phyloP scores from a whole-genome alignment of 345 rosid genomes.

The Boechera divaricarpa region DNA sequence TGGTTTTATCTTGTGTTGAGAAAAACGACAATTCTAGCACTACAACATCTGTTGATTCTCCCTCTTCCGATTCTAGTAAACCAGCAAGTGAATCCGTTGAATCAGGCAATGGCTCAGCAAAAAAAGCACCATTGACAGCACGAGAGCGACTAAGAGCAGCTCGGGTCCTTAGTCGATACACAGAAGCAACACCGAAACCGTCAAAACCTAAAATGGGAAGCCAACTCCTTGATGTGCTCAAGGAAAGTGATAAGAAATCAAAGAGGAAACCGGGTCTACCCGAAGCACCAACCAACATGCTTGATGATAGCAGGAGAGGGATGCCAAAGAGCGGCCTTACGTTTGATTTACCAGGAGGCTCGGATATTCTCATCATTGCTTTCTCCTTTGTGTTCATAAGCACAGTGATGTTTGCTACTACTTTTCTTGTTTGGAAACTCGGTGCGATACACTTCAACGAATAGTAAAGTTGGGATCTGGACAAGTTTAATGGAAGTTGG shows the following conservation, averaged over 20 bases:
- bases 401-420: slow-evolving; percentile 87
- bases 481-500: neutral
- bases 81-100: slow-evolving; percentile 41
- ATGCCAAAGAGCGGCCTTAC: slow-evolving; percentile 78
- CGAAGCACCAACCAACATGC: slow-evolving; percentile 83
- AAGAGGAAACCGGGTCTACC: slow-evolving; percentile 79
- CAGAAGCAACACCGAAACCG: slow-evolving; percentile 63
- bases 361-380: slow-evolving; percentile 66
- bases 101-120: slow-evolving; percentile 52
- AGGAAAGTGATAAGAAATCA: slow-evolving; percentile 69
- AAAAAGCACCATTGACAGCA: slow-evolving; percentile 71
- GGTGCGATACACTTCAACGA: slow-evolving; percentile 94
- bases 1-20: slow-evolving; percentile 46
- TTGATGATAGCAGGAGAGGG: slow-evolving; percentile 91
- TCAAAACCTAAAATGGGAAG: slow-evolving; percentile 70
- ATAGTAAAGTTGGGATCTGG: slow-evolving; percentile 41
- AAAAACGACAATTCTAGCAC: slow-evolving; percentile 48
- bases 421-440: slow-evolving; percentile 86
- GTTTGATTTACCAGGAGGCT: slow-evolving; percentile 76
- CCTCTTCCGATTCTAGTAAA: slow-evolving; percentile 36
- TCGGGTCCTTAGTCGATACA: slow-evolving; percentile 67
- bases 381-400: slow-evolving; percentile 84
- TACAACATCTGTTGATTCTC: slow-evolving; percentile 28
- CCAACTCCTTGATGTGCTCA: slow-evolving; percentile 72
- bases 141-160: slow-evolving; percentile 89